These are phyloP conservation scores for Lineolata rhizophorae DNA, from an alignment of 495 filamentous ascomycete genomes.

Conservation along the genomic window DNA sequence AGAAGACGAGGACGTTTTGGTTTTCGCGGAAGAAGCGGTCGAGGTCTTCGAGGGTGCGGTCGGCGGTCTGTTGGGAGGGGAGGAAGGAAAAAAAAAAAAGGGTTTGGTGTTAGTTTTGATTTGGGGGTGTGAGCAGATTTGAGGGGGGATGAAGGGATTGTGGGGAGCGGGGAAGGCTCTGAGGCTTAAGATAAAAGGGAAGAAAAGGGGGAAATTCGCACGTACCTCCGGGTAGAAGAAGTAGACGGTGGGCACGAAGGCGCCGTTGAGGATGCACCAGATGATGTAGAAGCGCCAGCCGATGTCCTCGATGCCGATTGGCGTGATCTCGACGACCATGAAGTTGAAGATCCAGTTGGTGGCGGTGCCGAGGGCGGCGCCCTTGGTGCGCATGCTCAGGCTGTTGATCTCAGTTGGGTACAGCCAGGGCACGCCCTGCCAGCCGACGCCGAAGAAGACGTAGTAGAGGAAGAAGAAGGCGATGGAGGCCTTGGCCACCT, in stretches of 20 bases:
- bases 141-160: too few relatives aligned
- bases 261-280: constrained; percentile 34
- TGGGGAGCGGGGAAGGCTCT: too few relatives aligned
- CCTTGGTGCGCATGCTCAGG: constrained; percentile 32
- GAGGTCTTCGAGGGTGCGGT: constrained; percentile 27
- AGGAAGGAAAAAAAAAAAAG: too few relatives aligned
- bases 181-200: too few relatives aligned
- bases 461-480: constrained; percentile 19
- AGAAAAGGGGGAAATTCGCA: too few relatives aligned
- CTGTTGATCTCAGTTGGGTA: constrained; percentile 43
- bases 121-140: too few relatives aligned
- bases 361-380: constrained; percentile 32
- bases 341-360: constrained; percentile 41
- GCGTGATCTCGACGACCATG: constrained; percentile 37
- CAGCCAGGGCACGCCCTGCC: constrained; percentile 17
- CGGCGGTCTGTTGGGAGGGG: too few relatives aligned
- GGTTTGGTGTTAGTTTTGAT: too few relatives aligned
- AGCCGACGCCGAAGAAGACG: constrained; percentile 15
- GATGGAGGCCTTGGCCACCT: constrained; percentile 18
- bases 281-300: constrained; percentile 44
- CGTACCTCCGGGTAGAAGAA: constrained; percentile 44
- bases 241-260: constrained; percentile 38
- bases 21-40: constrained; percentile 25
- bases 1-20: constrained; percentile 17
- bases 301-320: constrained; percentile 33